These are phyloP conservation scores for Wilcoxina mikolae DNA, from an alignment of 495 filamentous ascomycete genomes.

Conservation along the genomic window DNA sequence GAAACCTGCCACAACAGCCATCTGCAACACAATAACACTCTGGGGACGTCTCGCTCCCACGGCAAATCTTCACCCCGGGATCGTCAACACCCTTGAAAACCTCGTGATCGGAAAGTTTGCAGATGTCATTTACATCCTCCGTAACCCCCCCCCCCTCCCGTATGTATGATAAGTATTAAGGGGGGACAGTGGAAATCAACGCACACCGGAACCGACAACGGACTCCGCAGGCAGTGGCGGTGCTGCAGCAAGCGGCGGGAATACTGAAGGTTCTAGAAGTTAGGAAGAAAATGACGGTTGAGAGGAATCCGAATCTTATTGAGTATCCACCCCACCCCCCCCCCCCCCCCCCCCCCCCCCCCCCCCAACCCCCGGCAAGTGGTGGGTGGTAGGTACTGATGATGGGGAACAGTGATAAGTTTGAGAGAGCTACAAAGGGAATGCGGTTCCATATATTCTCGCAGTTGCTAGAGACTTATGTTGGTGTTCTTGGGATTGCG, in stretches of 20 bases:
- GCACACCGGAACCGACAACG: neutral
- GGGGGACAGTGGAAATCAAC: neutral
- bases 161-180: neutral
- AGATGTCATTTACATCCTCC: neutral
- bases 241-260: neutral
- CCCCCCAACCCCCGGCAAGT: too few relatives aligned
- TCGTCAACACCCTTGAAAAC: neutral
- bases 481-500: neutral
- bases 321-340: neutral
- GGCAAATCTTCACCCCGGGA: neutral
- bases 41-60: neutral
- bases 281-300: neutral
- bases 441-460: slow-evolving; percentile 1
- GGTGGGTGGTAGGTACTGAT: neutral
- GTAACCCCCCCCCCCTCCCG: neutral
- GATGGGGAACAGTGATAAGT: neutral
- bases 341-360: too few relatives aligned
- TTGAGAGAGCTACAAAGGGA: neutral
- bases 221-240: neutral
- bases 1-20: neutral
- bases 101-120: neutral
- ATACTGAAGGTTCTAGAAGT: neutral
- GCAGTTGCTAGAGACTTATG: neutral
- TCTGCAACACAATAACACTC: neutral
- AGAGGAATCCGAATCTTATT: neutral